Evolutionary conservation across 306 rosid species (phyloP), one percentile per base, ranked within the genome.

Genomic region (Cucurbita maxima): DNA sequence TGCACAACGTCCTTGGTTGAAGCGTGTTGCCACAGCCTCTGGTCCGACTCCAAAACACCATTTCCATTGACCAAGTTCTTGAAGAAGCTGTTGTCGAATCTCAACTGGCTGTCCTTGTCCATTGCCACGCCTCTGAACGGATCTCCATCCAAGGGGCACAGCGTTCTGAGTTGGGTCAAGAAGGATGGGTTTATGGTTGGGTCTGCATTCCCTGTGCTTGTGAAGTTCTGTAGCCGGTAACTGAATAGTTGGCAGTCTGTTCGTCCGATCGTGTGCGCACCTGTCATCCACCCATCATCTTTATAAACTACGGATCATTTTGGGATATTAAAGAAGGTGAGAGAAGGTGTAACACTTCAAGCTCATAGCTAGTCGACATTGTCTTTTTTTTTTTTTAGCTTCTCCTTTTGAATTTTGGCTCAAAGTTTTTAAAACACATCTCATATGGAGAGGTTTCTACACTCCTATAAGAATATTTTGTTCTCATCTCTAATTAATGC

Each of bases 241-340:
- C 85, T 79, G 77, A 85, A 81, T 45, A 90, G 86, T 7, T 57
- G 40, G 83, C 95, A 88, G 34, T 84, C 85, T 1, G 94, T 85
- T 72, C 84, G 92, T 25, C 95, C 96, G 6, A 83, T 79, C n/a
- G 92, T 83, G 71, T 90, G 96, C 51, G 87, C 95, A 10, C 90
- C 96, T 86, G 77, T 66, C 60, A 54, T 54, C 20, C 19, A 16
- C 3, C 0, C 4, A 52, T 52, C 55, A 19, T 51, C 19, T 15
- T 15, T 3, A 30, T 30, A 51, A 51, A 16, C 55, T 48, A 48
- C 6, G n/a, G 12, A n/a, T 48, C 0, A 50, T 25, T 58, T 25
- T 58, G 18, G 2, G 9, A 11, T 25, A 15, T 60, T 30, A 15
- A 0, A 60, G 20, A 66, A 57, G 18, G 13, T 5, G 45, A 34